Conservation (phyloP, 495 filamentous ascomycete genomes). For the Annulohypoxylon bovei region DNA sequence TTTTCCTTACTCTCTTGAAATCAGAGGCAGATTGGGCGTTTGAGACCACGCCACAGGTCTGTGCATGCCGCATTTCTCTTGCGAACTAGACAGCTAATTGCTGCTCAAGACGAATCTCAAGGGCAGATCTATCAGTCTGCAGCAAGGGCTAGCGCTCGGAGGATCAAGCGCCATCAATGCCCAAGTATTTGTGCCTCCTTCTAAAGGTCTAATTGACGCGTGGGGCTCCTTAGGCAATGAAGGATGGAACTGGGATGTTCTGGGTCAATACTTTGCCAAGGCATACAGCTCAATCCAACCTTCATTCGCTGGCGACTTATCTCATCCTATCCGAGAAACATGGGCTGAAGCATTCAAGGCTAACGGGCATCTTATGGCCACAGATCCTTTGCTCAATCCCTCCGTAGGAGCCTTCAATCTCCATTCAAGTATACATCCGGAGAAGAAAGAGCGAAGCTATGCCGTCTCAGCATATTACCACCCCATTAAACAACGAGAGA, state of each 20-base stretch:
- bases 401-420: constrained; percentile 12
- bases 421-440: constrained; percentile 46
- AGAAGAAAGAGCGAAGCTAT: constrained; percentile 44
- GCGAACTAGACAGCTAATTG: neutral
- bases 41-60: neutral
- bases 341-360: constrained; percentile 46
- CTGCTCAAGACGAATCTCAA: constrained; percentile 51
- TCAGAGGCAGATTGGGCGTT: neutral
- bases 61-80: neutral
- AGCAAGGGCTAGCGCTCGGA: constrained; percentile 65
- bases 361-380: constrained; percentile 23
- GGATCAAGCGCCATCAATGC: constrained; percentile 67
- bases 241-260: no score
- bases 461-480: constrained; percentile 47
- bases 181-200: constrained; percentile 38
- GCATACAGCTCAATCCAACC: constrained; percentile 29
- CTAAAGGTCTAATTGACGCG: constrained; percentile 43
- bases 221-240: no score
- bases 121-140: constrained; percentile 52
- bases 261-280: no score
- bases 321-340: constrained; percentile 19
- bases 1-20: neutral
- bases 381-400: constrained; percentile 24
- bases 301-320: constrained; percentile 23
- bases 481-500: constrained; percentile 43